Percentiles rank a stretch among this genome's conserved stretches.
Evolutionary conservation across 1,284 basidiomycete species (phyloP).

Genomic region (Pascua guehoae): DNA sequence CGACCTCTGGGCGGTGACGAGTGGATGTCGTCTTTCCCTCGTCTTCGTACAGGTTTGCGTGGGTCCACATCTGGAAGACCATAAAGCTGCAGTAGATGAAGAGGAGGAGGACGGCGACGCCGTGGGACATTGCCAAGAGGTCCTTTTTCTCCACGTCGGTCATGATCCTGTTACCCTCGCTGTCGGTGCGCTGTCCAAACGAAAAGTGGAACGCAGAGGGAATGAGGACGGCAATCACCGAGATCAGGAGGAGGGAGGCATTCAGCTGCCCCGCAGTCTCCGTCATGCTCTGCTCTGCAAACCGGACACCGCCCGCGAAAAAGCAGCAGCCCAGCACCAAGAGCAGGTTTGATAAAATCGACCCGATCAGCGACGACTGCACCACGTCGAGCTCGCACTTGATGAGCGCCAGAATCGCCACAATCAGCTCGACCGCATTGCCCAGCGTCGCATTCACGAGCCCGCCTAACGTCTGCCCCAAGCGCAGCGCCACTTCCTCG

Average conservation of each 20-base stretch:
- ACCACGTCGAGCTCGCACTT: slow-evolving; percentile 79
- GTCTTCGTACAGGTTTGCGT: slow-evolving; percentile 64
- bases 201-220: slow-evolving; percentile 53
- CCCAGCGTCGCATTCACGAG: slow-evolving; percentile 52
- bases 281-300: slow-evolving; percentile 48
- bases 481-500: slow-evolving; percentile 72
- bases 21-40: slow-evolving; percentile 31
- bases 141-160: slow-evolving; percentile 51
- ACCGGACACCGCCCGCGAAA: slow-evolving; percentile 48
- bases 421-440: slow-evolving; percentile 54
- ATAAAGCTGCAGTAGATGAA: slow-evolving; percentile 67
- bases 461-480: slow-evolving; percentile 66
- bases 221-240: slow-evolving; percentile 53
- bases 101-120: slow-evolving; percentile 75
- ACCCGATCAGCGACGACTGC: slow-evolving; percentile 64
- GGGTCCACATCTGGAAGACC: slow-evolving; percentile 80
- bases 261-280: slow-evolving; percentile 50
- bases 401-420: slow-evolving; percentile 72
- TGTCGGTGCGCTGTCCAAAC: slow-evolving; percentile 34
- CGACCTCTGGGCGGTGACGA: slow-evolving; percentile 36
- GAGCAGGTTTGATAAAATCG: slow-evolving; percentile 64
- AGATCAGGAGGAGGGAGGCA: slow-evolving; percentile 53
- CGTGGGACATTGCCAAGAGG: slow-evolving; percentile 71
- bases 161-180: slow-evolving; percentile 10
- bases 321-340: slow-evolving; percentile 71